Evolutionary conservation across 176 grass and related monocot genomes (phyloP).

Genomic region (Aechmea fasciata): DNA sequence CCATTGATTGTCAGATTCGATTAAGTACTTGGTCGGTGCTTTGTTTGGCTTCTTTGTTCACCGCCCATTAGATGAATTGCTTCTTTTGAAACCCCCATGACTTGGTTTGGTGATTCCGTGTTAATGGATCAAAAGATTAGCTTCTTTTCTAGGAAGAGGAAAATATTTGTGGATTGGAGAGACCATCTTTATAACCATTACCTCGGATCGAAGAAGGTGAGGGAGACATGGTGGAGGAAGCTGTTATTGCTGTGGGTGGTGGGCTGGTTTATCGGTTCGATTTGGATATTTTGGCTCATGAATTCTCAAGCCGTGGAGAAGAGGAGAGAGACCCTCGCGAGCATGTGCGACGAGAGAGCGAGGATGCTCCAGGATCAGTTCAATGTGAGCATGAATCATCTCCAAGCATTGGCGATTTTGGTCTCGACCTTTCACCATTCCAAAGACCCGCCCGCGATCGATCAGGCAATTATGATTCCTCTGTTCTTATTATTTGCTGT

Average conservation of each 20-base stretch:
- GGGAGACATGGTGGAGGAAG: conserved; percentile 32
- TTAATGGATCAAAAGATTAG: conserved; percentile 34
- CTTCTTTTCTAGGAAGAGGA: conserved; percentile 24
- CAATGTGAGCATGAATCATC: conserved; percentile 97
- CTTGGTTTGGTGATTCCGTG: conserved; percentile 39
- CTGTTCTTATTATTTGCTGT: not conserved
- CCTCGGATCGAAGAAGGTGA: conserved; percentile 30
- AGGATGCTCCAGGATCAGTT: conserved; percentile 99
- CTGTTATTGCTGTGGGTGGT: conserved; percentile 42
- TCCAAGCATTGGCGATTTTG: conserved; percentile 91
- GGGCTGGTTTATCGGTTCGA: conserved; percentile 11
- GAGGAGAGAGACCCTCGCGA: conserved; percentile 55
- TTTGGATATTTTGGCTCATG: conserved; percentile 21
- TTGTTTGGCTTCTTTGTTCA: conserved; percentile 1
- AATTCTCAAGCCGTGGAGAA: conserved; percentile 35
- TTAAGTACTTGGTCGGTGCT: conserved; percentile 9
- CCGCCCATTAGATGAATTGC: conserved; percentile 15
- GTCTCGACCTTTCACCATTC: conserved; percentile 93
- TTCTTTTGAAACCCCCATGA: conserved; percentile 34
- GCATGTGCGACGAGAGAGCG: conserved; percentile 90
- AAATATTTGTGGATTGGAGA: conserved; percentile 31
- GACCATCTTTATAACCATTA: conserved; percentile 40
- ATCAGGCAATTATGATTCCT: conserved; percentile 47
- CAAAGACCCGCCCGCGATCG: conserved; percentile 70
- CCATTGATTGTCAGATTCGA: conserved; percentile 10